Evolutionary conservation across 2,329 filamentous ascomycete species (phyloP).

Genomic region (Alternaria sp.): DNA sequence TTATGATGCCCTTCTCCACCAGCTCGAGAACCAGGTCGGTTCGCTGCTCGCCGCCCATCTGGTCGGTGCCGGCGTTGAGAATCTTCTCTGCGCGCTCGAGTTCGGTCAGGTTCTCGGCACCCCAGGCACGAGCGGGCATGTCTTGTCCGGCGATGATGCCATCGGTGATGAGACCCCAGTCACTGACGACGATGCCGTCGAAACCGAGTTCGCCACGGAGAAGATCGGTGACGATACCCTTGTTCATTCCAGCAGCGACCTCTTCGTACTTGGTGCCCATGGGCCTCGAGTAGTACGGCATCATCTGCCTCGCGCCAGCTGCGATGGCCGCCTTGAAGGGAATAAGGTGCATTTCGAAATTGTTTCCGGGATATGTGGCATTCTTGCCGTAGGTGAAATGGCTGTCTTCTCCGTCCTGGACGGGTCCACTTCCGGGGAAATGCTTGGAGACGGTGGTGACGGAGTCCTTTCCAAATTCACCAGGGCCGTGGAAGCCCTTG

Average conservation of each 20-base stretch:
- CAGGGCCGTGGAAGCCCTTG: constrained; percentile 57
- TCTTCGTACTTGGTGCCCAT: constrained; percentile 58
- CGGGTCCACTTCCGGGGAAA: constrained; percentile 61
- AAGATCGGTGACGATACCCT: constrained; percentile 60
- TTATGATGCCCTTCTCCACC: constrained; percentile 52
- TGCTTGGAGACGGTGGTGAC: constrained; percentile 63
- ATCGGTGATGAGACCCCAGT: constrained; percentile 64
- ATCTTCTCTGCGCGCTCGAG: constrained; percentile 55
- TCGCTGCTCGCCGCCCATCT: constrained; percentile 60
- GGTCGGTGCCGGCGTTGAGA: constrained; percentile 61
- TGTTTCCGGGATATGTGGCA: constrained; percentile 59
- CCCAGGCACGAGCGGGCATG: constrained; percentile 61
- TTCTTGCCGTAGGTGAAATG: constrained; percentile 64
- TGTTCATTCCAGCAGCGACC: constrained; percentile 63
- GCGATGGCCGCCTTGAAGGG: constrained; percentile 62
- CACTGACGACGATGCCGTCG: constrained; percentile 61
- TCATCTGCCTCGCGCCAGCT: constrained; percentile 61
- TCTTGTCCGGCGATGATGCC: constrained; percentile 53
- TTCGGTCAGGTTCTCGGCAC: constrained; percentile 56
- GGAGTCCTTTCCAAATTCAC: constrained; percentile 54
- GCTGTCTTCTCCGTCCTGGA: constrained; percentile 61
- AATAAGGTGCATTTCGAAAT: constrained; percentile 60
- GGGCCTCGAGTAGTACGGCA: constrained; percentile 62
- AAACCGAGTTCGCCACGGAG: constrained; percentile 60
- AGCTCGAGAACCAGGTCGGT: constrained; percentile 61